Conservation (phyloP, 371 early-diverging fungal genomes). For the Chytridiales sp. region DNA sequence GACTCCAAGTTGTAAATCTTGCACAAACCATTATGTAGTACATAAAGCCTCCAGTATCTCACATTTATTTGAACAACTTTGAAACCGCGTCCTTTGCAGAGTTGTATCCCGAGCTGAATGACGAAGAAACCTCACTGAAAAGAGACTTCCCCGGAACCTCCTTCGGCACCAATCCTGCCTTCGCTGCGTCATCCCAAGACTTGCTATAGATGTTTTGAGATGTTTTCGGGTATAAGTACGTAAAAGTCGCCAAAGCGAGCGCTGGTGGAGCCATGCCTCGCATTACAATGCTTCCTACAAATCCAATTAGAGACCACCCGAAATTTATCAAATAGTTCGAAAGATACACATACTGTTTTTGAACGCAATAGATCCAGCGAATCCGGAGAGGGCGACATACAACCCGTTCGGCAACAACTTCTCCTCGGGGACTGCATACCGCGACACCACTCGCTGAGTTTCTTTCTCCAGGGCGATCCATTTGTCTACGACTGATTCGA, state of each 20-base stretch:
- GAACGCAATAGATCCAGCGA: slow-evolving; percentile 39
- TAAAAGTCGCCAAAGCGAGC: slow-evolving; percentile 17
- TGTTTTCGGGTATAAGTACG: slow-evolving; percentile 24
- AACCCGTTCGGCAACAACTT: slow-evolving; percentile 35
- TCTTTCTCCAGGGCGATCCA: slow-evolving; percentile 31
- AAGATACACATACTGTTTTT: slow-evolving; percentile 32
- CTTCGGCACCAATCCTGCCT: too few species aligned
- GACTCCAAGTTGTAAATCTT: too few species aligned
- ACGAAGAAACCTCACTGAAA: too few species aligned
- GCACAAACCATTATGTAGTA: too few species aligned
- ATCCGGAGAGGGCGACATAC: slow-evolving; percentile 40
- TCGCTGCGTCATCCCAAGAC: too few species aligned
- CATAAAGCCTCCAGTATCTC: too few species aligned
- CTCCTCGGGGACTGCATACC: slow-evolving; percentile 28
- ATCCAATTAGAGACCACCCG: background rate
- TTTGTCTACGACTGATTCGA: slow-evolving; percentile 25
- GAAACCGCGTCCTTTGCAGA: too few species aligned
- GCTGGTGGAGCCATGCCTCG: slow-evolving; percentile 20
- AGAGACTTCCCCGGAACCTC: too few species aligned
- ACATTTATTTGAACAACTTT: too few species aligned
- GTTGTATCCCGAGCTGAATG: too few species aligned
- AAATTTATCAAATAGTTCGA: too few species aligned
- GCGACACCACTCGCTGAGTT: background rate
- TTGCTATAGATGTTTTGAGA: slow-evolving; percentile 16
- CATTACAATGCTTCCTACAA: slow-evolving; percentile 3